A percentile compares a stretch with the other conserved stretches of the same genome.
Conservation (phyloP, 306 rosid species). For the Sophora flavescens region DNA sequence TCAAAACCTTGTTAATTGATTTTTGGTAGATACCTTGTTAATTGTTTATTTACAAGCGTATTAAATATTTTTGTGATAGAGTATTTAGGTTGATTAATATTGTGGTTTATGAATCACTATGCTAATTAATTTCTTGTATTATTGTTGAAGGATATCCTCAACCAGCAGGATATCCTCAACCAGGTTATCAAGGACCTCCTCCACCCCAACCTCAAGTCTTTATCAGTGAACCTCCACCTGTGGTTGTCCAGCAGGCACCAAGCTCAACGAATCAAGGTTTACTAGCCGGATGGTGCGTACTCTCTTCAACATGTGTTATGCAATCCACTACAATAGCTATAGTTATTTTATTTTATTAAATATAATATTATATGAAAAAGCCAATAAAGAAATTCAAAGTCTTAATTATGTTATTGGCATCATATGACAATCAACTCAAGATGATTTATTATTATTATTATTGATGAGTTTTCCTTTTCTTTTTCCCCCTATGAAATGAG, state of each 20-base stretch:
- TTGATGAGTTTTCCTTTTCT: too few relatives aligned
- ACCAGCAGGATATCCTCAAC: slow-evolving; percentile 27
- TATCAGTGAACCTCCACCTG: slow-evolving; percentile 26
- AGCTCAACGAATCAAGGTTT: not conserved
- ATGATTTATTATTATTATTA: not conserved
- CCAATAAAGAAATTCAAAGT: not conserved
- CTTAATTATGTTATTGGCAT: not conserved
- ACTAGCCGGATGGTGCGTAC: slow-evolving; percentile 44
- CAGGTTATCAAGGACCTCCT: slow-evolving; percentile 39
- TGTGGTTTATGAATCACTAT: not conserved
- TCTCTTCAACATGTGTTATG: not conserved
- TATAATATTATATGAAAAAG: not conserved
- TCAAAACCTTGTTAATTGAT: slow-evolving; percentile 16
- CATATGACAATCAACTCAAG: not conserved
- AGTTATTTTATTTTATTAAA: not conserved
- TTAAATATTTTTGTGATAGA: not conserved
- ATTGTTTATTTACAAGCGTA: not conserved
- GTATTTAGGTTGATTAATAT: not conserved
- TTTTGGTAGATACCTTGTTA: too few relatives aligned
- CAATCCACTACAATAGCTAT: not conserved
- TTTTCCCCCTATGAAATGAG: not conserved
- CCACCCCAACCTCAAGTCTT: slow-evolving; percentile 39
- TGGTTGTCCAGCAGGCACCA: not conserved
- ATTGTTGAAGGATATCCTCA: not conserved
- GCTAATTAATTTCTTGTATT: not conserved